Evolutionary conservation across 1,139 yeast species (phyloP), one percentile per base, ranked within the genome.

Genomic region (Pichia sp.): DNA sequence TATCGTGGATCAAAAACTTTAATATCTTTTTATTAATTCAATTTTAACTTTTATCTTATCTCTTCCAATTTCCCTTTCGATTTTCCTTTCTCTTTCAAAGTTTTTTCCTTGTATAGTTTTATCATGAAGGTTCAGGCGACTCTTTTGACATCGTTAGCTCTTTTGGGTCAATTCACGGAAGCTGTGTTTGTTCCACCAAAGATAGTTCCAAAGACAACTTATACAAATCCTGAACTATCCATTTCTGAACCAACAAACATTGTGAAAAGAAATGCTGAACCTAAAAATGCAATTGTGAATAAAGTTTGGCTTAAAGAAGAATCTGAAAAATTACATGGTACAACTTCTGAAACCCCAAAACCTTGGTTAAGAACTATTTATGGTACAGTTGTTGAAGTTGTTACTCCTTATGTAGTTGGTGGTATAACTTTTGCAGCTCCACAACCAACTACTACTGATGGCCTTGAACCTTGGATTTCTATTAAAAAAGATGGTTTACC

Each of bases 301-400:
- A 68, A 71, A 42, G 70, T 71, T 10, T 72, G 71, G 57, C 55
- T 65, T 30, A 63, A 67, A 42, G 58, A 61, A 20, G 67, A 71
- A 51, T 62, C 64, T 36, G 55, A 60, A 23, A 66, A 66, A 52
- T 58, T 62, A 11, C 43, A 48, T 23, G 61, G 60, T 30, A 47
- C 54, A 4, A 35, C 51, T 9, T 51, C 61, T 7, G 71, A 66
- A 33, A 56, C 67, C 0, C 80, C 78, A 10, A 68, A 69, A 43
- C 82, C 89, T 5, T 87, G 96, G 96, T 49, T 75, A 11, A 74
- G 95, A 58, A 86, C 95, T 0, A 74, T 83, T 36, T 78, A 80
- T 47, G 70, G 72, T 1, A 64, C 74, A 0, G 59, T 71, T 8
- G 68, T 60, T 11, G 94, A 84, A 60, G 70, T 84, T 29, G 92